Conservation (phyloP, 2,329 filamentous ascomycete genomes). For the Pyricularia grisea region DNA sequence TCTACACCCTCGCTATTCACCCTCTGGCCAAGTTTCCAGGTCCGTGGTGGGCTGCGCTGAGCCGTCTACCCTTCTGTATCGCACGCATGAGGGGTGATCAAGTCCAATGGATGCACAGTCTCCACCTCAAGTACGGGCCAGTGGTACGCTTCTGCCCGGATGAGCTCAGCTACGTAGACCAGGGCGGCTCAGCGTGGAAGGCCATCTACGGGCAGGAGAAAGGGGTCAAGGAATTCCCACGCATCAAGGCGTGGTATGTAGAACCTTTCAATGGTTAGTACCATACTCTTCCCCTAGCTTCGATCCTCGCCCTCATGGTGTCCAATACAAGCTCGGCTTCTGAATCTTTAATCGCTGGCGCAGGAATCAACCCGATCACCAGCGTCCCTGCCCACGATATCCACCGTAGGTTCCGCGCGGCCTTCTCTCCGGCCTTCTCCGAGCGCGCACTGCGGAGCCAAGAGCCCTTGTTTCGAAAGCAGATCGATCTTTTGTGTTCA, state of each 20-base stretch:
- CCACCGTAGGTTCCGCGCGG: slow-evolving; percentile 21
- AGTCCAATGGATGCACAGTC: slow-evolving; percentile 3
- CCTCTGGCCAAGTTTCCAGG: not conserved
- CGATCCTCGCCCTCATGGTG: not conserved
- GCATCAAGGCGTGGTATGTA: not conserved
- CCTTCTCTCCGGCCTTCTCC: slow-evolving; percentile 28
- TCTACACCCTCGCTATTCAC: not conserved
- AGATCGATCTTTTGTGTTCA: slow-evolving; percentile 24
- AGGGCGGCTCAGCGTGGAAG: slow-evolving; percentile 18
- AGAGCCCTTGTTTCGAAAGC: slow-evolving; percentile 25
- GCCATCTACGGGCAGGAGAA: slow-evolving; percentile 25
- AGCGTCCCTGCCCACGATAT: slow-evolving; percentile 12
- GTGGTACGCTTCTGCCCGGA: slow-evolving; percentile 37
- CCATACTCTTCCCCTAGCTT: not conserved
- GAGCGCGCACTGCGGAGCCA: slow-evolving; percentile 28
- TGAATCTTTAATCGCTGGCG: not conserved
- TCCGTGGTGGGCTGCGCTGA: not conserved
- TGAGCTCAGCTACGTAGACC: slow-evolving; percentile 30
- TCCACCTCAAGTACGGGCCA: slow-evolving; percentile 36
- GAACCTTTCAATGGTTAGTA: not conserved
- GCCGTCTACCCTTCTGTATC: not conserved
- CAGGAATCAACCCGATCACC: not conserved
- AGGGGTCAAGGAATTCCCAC: not conserved
- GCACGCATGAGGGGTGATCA: not conserved
- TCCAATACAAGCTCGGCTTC: not conserved